Evolutionary conservation across 495 filamentous ascomycete species (phyloP), one percentile per base, ranked within the genome.

Genomic region (Aspergillus haitiensis): DNA sequence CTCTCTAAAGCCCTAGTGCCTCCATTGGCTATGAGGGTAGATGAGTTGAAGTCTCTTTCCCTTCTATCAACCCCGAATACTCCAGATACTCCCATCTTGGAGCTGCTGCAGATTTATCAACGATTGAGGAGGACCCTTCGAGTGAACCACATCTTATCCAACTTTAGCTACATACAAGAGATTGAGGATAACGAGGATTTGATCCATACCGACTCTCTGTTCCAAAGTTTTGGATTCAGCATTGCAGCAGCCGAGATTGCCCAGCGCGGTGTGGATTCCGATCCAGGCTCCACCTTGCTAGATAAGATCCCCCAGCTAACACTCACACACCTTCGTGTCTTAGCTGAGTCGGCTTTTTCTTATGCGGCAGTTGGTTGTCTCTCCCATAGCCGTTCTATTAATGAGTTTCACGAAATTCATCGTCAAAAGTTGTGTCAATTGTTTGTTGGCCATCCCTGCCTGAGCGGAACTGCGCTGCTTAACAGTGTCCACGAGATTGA

Each of bases 191-290:
- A 63, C 48, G 79, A 84, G 40, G 81, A 84, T 35, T 69, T 92
- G 39, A 76, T 80, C 5, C 78, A 83, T 40, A 87, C 84, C 8
- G 88, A 93, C 63, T 84, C 84, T 0, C 68, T 98, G 44, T 86
- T 90, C 36, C 79, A 78, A 49, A 82, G 86, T 44, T 85, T 98
- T 15, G 94, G 92, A 0, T 91, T 82, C 72, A 92, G 93, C n/a
- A 93, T 99, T 52, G 85, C 93, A 2, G 86, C 91, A 0, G 85
- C 89, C 6, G 94, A 99, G 71, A 97, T 99, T 57, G 85, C 91
- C 46, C 93, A 97, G 67, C 88, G 94, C 53, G 94, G 95, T 12
- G 77, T 92, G 2, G 88, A 90, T 57, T 87, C 89, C 5, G 85
- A 91, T 42, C 83, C 85, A 36, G 89, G 89, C 16, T 78, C 81